Evolutionary conservation across 2,329 filamentous ascomycete species (phyloP).

Genomic region (Claviceps sp.): DNA sequence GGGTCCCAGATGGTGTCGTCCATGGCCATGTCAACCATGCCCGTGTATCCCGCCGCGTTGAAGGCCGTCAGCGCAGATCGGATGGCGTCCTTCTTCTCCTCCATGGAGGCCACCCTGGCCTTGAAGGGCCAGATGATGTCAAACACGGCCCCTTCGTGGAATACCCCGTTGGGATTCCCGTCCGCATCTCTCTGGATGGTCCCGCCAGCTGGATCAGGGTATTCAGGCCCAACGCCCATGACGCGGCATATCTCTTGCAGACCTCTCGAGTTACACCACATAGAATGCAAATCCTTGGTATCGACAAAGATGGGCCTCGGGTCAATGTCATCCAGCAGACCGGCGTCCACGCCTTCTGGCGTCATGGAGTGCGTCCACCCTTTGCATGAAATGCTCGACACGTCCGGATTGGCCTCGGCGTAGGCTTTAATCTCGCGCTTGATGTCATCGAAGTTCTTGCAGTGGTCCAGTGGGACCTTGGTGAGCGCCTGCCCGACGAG

Average conservation of each 20-base stretch:
- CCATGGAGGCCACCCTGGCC: slow-evolving; percentile 30
- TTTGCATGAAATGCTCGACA: slow-evolving; percentile 36
- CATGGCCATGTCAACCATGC: slow-evolving; percentile 48
- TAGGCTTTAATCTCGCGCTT: slow-evolving; percentile 29
- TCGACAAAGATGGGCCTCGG: slow-evolving; percentile 42
- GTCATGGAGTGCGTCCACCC: slow-evolving; percentile 43
- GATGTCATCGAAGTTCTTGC: slow-evolving; percentile 36
- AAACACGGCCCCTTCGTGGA: slow-evolving; percentile 39
- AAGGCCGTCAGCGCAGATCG: slow-evolving; percentile 35
- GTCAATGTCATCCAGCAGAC: slow-evolving; percentile 36
- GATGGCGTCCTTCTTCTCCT: slow-evolving; percentile 35
- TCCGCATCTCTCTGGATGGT: slow-evolving; percentile 34
- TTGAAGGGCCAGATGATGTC: slow-evolving; percentile 42
- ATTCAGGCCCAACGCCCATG: slow-evolving; percentile 27
- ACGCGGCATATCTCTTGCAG: slow-evolving; percentile 26
- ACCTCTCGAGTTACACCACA: slow-evolving; percentile 41
- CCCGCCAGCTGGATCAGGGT: slow-evolving; percentile 35
- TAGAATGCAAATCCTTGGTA: slow-evolving; percentile 41
- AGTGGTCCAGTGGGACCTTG: slow-evolving; percentile 35
- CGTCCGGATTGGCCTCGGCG: slow-evolving; percentile 31
- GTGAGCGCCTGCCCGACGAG: slow-evolving; percentile 38
- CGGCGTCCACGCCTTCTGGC: slow-evolving; percentile 29
- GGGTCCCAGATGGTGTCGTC: slow-evolving; percentile 42
- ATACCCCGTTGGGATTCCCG: slow-evolving; percentile 34
- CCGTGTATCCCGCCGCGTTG: slow-evolving; percentile 38